Conservation (phyloP, 768 basidiomycete genomes). For the Cystofilobasidium bisporidii region DNA sequence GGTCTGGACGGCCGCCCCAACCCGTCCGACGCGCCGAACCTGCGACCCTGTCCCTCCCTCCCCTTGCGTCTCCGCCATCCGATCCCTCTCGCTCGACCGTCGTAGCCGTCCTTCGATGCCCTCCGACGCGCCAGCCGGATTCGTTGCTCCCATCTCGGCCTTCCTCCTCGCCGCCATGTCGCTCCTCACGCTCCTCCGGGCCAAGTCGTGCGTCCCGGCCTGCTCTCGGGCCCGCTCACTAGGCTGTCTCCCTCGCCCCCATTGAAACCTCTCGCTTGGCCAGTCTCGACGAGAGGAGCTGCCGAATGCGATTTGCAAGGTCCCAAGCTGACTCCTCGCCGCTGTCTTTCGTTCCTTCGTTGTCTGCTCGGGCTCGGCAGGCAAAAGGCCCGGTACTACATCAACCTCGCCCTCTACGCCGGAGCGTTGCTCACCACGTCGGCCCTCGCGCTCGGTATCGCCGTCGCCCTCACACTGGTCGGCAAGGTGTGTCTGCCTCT, state of each 20-base stretch:
- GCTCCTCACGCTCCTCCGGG: neutral
- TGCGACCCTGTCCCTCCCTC: no score
- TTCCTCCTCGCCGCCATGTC: neutral
- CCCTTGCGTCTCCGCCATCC: no score
- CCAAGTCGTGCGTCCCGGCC: neutral
- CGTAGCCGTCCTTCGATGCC: neutral
- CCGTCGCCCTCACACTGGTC: slow-evolving; percentile 5
- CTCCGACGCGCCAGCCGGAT: neutral
- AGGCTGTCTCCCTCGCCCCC: neutral
- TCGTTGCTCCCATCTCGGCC: neutral
- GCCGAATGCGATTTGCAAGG: no score
- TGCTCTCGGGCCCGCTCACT: neutral
- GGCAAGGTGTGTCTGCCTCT: slow-evolving; percentile 14
- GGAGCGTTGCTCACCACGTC: slow-evolving; percentile 12
- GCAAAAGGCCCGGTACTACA: slow-evolving; percentile 25
- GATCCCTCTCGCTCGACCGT: no score
- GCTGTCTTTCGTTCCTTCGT: neutral
- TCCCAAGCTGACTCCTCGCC: neutral
- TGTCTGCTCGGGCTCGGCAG: neutral
- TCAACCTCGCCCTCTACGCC: slow-evolving; percentile 25
- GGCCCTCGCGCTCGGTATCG: slow-evolving; percentile 20
- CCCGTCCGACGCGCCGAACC: no score
- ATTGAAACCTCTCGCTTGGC: neutral
- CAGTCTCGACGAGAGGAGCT: no score
- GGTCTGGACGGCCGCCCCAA: no score